phyloP scores from a whole-genome alignment of 495 filamentous ascomycete species.

The Penicillium samsonianum region DNA sequence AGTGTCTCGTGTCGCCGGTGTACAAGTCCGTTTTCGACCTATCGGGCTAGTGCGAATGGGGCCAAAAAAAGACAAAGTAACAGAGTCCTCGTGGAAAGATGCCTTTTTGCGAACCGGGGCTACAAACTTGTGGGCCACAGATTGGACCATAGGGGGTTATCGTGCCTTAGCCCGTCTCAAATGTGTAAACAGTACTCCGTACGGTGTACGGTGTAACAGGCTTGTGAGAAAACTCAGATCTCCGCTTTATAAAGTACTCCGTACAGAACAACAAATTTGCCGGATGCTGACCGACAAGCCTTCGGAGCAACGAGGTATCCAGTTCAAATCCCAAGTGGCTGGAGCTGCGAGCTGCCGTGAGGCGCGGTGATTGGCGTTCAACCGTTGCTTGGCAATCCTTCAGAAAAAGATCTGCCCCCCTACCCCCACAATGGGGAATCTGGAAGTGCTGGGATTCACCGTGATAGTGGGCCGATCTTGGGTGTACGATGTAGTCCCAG shows the following conservation, averaged over 20 bases:
- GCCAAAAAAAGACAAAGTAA: not conserved
- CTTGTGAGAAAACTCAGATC: conserved; percentile 11
- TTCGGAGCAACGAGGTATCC: not conserved
- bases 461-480: conserved; percentile 7
- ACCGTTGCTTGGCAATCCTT: conserved; percentile 12
- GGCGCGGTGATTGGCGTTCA: conserved; percentile 9
- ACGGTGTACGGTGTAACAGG: conserved; percentile 12
- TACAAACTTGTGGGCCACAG: not conserved
- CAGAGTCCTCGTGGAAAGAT: not conserved
- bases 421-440: conserved; percentile 21
- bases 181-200: not conserved
- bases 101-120: conserved; percentile 10
- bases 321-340: conserved; percentile 4
- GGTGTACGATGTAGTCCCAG: not conserved
- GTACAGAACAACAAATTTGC: too few relatives aligned
- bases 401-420: conserved; percentile 9
- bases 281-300: conserved; percentile 18
- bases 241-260: too few relatives aligned
- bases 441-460: not conserved
- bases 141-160: not conserved
- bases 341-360: not conserved
- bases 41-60: not conserved
- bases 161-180: not conserved
- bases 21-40: not conserved
- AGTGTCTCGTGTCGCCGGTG: conserved; percentile 1